phyloP scores from a whole-genome alignment of 768 basidiomycete genomes.

The Suillus hirtellus region DNA sequence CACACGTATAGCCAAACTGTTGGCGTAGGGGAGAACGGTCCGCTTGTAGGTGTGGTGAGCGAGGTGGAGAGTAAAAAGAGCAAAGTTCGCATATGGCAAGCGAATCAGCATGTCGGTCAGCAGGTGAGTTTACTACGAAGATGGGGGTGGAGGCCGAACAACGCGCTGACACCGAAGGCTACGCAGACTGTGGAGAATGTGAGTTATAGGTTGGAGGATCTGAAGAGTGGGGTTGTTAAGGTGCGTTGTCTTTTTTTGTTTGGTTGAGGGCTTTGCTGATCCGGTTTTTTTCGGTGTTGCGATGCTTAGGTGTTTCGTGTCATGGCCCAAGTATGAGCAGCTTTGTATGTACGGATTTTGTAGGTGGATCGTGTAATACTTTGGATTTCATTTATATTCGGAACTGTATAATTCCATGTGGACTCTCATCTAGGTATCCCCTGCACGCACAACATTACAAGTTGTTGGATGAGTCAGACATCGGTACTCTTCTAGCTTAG shows the following conservation, averaged over 20 bases:
- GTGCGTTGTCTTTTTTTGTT: conserved; percentile 37
- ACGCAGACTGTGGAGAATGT: conserved; percentile 65
- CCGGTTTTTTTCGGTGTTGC: background rate
- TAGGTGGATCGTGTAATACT: background rate
- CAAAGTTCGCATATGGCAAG: conserved; percentile 84
- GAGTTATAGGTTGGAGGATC: conserved; percentile 87
- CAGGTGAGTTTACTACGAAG: conserved; percentile 52
- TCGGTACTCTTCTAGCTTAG: background rate
- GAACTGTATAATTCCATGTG: conserved; percentile 5
- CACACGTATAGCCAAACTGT: conserved; percentile 66
- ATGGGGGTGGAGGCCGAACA: conserved; percentile 32
- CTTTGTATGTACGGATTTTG: background rate
- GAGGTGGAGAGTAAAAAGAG: conserved; percentile 88
- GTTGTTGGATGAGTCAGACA: background rate
- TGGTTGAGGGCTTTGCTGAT: conserved; percentile 14
- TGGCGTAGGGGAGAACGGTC: conserved; percentile 49
- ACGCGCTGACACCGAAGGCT: conserved; percentile 37
- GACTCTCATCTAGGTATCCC: background rate
- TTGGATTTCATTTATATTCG: background rate
- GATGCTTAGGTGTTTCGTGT: conserved; percentile 39
- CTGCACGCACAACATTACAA: background rate
- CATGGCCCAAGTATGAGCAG: conserved; percentile 34
- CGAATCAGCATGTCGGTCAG: conserved; percentile 82
- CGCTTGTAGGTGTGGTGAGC: conserved; percentile 70
- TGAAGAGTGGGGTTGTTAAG: conserved; percentile 83